Percentiles rank a stretch among this genome's conserved stretches.
phyloP scores from a whole-genome alignment of 805 yeast species.

The Torulaspora microellipsoides region DNA sequence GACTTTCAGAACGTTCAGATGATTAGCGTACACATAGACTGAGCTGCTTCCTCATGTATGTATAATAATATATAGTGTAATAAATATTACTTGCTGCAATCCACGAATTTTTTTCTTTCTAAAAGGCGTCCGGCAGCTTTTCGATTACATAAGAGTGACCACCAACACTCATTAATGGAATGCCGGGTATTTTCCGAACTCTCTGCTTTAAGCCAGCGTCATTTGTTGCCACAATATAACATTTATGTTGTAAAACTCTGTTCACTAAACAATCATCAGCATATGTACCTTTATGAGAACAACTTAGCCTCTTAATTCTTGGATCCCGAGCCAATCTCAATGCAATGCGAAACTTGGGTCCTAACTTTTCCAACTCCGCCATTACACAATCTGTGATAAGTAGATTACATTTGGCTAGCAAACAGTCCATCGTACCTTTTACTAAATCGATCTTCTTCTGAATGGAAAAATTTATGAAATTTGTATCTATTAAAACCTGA shows the following conservation, averaged over 20 bases:
- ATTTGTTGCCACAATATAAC: constrained; percentile 95
- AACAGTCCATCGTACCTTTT: constrained; percentile 95
- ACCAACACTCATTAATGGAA: constrained; percentile 96
- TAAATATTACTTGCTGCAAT: too few species aligned
- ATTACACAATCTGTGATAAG: constrained; percentile 94
- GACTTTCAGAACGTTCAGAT: too few species aligned
- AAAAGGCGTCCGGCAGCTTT: constrained; percentile 91
- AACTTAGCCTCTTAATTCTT: constrained; percentile 76
- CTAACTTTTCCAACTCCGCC: constrained; percentile 95
- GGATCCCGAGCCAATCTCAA: constrained; percentile 91
- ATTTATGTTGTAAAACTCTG: constrained; percentile 92
- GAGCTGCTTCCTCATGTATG: too few species aligned
- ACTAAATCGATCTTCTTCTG: constrained; percentile 92
- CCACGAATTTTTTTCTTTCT: constrained; percentile 7
- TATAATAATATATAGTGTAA: too few species aligned
- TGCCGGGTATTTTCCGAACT: constrained; percentile 93
- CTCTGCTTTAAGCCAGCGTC: constrained; percentile 96
- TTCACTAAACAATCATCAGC: constrained; percentile 97
- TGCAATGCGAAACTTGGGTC: constrained; percentile 92
- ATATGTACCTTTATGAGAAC: constrained; percentile 93
- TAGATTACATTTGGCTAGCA: constrained; percentile 93
- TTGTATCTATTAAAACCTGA: constrained; percentile 92
- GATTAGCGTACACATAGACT: too few species aligned
- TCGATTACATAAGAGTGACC: constrained; percentile 89
- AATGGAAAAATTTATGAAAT: constrained; percentile 92